Evolutionary conservation across 345 rosid genomes (phyloP).

Genomic region (Brassica napus): DNA sequence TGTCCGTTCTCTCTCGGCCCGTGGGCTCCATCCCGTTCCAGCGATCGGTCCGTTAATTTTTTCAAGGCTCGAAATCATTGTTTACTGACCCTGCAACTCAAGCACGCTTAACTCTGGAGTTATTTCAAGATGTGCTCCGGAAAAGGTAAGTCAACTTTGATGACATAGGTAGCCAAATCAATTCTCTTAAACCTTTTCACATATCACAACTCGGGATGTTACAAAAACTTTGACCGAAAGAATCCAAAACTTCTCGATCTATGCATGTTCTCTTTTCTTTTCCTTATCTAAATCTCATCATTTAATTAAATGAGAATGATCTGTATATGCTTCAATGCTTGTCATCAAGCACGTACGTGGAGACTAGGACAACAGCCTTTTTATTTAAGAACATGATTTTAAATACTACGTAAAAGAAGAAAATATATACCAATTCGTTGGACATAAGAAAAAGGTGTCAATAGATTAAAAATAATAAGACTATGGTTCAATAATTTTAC

Average conservation of each 20-base stretch:
- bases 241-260: background rate
- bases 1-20: too few species aligned
- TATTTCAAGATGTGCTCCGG: too few species aligned
- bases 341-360: background rate
- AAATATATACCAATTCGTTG: background rate
- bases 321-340: background rate
- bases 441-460: conserved; percentile 16
- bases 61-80: too few species aligned
- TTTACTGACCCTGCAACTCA: too few species aligned
- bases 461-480: background rate
- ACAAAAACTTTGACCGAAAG: background rate
- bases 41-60: too few species aligned
- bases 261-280: background rate
- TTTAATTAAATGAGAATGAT: background rate
- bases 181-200: too few species aligned
- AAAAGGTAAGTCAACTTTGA: too few species aligned
- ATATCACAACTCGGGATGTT: too few species aligned
- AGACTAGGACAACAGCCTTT: background rate
- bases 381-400: background rate
- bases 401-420: background rate
- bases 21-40: too few species aligned
- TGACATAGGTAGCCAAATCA: too few species aligned
- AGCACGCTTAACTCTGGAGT: too few species aligned
- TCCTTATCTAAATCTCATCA: background rate
- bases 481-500: background rate